Evolutionary conservation across 2,329 filamentous ascomycete genomes (phyloP), one percentile per base, ranked within the genome.

Genomic region (Monosporascus sp.): DNA sequence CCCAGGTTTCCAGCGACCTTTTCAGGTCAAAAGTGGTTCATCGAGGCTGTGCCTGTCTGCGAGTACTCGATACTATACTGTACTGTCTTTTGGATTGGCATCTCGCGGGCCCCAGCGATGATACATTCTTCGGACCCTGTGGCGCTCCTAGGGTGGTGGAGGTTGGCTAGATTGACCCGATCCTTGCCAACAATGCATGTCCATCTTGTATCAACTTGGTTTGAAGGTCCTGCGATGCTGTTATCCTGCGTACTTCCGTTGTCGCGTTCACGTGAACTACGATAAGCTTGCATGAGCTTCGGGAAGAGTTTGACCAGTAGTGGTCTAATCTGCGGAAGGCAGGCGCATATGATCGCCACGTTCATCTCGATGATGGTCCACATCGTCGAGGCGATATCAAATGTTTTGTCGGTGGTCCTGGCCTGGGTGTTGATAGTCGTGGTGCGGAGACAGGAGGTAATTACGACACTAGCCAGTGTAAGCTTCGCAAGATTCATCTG

Each of bases 281-380:
- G 37, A 41, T 57, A 60, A 8, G 54, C 43, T 7, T 64, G 59
- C 59, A 66, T 64, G 50, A 67, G 52, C 24, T 49, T 61, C 0
- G 65, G 66, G 55, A 67, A 65, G 35, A 67, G 43, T 45, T 58
- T 64, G 37, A 65, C 53, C 17, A 70, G 55, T 1, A 70, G 53
- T 1, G 63, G 63, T 0, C 65, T 62, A 14, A 71, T 62, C 49
- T 66, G 65, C 0, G 69, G 68, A 8, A 72, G 63, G 47, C 69
- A 72, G 11, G 70, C 68, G 49, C 69, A 71, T 17, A 70, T 58
- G 26, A 72, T 68, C 7, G 68, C 68, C 7, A 70, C 62, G 54
- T 69, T 70, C 66, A 70, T 70, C 58, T 72, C 70, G 37, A 70
- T 68, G n/a, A 68, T 53, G 8, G 69, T 68, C 68, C 68, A 72